These are phyloP conservation scores for Prunus yedoensis DNA, from an alignment of 331 rosid genomes.

Conservation along the genomic window DNA sequence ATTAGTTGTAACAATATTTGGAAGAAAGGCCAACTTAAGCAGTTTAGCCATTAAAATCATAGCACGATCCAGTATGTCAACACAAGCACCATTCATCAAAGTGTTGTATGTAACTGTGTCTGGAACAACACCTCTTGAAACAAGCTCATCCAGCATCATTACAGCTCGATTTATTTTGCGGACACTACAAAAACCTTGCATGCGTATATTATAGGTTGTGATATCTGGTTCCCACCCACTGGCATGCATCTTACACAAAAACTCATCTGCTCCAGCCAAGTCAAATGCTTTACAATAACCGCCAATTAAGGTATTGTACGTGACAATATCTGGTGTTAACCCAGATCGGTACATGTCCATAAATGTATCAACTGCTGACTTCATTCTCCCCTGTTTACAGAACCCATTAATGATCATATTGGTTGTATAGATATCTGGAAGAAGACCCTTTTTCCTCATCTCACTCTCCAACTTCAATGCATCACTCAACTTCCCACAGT, in stretches of 20 bases:
- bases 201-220: slow-evolving; percentile 61
- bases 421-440: slow-evolving; percentile 71
- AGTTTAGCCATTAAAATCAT: slow-evolving; percentile 74
- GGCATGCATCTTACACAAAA: slow-evolving; percentile 51
- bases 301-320: slow-evolving; percentile 72
- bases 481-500: slow-evolving; percentile 54
- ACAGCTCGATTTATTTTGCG: slow-evolving; percentile 62
- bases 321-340: slow-evolving; percentile 65
- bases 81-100: slow-evolving; percentile 59
- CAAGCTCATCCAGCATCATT: slow-evolving; percentile 64
- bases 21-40: slow-evolving; percentile 77
- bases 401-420: slow-evolving; percentile 76
- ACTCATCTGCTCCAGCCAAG: slow-evolving; percentile 62
- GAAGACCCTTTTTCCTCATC: slow-evolving; percentile 71
- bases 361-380: slow-evolving; percentile 55
- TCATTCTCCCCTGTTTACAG: slow-evolving; percentile 75
- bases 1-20: slow-evolving; percentile 73
- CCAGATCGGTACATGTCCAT: slow-evolving; percentile 59
- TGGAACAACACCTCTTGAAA: slow-evolving; percentile 67
- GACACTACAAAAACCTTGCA: slow-evolving; percentile 62
- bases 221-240: slow-evolving; percentile 77
- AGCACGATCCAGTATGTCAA: slow-evolving; percentile 71
- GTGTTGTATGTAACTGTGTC: slow-evolving; percentile 76
- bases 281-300: slow-evolving; percentile 81
- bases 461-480: slow-evolving; percentile 65